These are phyloP conservation scores for Saccharomyces hybrid DNA, from an alignment of 1,139 yeast species.

Conservation along the genomic window DNA sequence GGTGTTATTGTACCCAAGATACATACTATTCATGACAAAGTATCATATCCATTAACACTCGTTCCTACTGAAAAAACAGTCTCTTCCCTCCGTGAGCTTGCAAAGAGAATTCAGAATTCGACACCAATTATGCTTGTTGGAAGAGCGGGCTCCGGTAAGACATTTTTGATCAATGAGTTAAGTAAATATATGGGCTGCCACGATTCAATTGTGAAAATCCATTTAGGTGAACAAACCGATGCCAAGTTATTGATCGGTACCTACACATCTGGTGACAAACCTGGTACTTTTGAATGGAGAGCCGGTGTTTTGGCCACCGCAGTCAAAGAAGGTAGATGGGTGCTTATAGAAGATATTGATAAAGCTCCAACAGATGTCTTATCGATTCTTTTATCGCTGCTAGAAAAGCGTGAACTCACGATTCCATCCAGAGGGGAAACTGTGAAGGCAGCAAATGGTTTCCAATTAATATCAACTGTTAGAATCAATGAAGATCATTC, in stretches of 20 bases:
- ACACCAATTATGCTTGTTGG: conserved; percentile 75
- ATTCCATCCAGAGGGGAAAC: conserved; percentile 92
- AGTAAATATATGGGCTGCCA: conserved; percentile 55
- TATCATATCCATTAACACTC: conserved; percentile 32
- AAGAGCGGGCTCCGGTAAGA: conserved; percentile 84
- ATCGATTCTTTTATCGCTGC: conserved; percentile 74
- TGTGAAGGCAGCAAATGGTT: conserved; percentile 75
- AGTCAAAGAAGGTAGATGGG: conserved; percentile 91
- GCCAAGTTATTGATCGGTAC: conserved; percentile 88
- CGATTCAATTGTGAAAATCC: conserved; percentile 72
- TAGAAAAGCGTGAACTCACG: conserved; percentile 75
- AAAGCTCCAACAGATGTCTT: conserved; percentile 96
- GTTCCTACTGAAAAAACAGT: conserved; percentile 64
- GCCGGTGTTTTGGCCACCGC: conserved; percentile 92
- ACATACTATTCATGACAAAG: conserved; percentile 7
- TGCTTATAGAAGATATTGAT: conserved; percentile 92
- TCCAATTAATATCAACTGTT: conserved; percentile 79
- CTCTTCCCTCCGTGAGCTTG: conserved; percentile 47
- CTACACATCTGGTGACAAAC: conserved; percentile 83
- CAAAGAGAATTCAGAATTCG: conserved; percentile 48
- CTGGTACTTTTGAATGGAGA: conserved; percentile 96
- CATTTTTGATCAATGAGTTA: conserved; percentile 71
- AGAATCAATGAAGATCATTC: conserved; percentile 38
- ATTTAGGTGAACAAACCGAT: conserved; percentile 95
- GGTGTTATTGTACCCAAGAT: conserved; percentile 62